Evolutionary conservation across 1,139 yeast genomes (phyloP), one percentile per base, ranked within the genome.

Genomic region (Schwanniomyces etchellsii): DNA sequence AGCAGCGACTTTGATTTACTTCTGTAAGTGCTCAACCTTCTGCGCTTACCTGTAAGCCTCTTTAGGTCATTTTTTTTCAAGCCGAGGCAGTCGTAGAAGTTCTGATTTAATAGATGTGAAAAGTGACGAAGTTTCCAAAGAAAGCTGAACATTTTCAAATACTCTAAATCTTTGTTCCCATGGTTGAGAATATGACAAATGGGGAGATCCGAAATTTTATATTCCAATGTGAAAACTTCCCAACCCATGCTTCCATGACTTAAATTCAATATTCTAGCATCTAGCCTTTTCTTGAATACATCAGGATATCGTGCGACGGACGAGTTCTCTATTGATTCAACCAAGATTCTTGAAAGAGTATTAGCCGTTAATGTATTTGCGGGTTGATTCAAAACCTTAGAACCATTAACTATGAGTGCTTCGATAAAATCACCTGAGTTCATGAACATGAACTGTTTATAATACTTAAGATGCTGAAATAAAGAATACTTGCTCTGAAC

Each of bases 181-280:
- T 64, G 60, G 35, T 64, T 57, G 25, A 74, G 38, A 2, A 76
- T 50, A 9, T 58, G 39, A 23, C 60, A 53, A 14, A 81, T 65
- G 13, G 75, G 89, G 48, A 72, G 55, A 29, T 74, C 81, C 11
- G 55, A 55, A 4, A 86, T 62, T 31, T 78, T 68, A 50, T 84
- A 91, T 48, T 88, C 96, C 28, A 91, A 60, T 0, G 96, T 86
- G 52, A 91, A 89, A 3, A 84, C 88, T 48, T 89, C 95, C 97
- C 97, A 91, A 1, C 88, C 89, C 30, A 62, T 71, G 16, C 69
- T 77, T 1, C 93, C 93, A 43, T 80, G 50, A 16, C 52, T 47
- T 24, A 80, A 59, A 36, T 77, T 89, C 30, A 88, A 64, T 28
- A 89, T 69, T 28, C 96, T 64, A 0, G 96, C 95, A 60, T 91